Base-by-base conservation (phyloP, 192 early-diverging fungal species). In the Coemansia asiatica region DNA sequence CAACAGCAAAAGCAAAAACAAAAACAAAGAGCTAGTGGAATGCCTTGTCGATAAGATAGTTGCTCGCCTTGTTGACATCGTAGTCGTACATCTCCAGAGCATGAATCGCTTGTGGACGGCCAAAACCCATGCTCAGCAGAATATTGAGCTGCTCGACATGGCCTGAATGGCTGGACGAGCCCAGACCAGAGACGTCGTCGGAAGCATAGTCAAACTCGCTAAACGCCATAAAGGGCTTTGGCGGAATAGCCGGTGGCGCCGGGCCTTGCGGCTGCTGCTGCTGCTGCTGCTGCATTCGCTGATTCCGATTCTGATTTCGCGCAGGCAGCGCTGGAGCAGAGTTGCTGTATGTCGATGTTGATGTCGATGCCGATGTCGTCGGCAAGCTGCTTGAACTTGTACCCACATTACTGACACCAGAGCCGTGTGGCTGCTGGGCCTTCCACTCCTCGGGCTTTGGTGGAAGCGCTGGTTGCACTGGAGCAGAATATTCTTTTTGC, bases 101-200 rank as follows among this genome's bases (percentile, higher is more conserved):
- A 16, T 85, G 82, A 36, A 84, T 79, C 19, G 89, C 88, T 71
- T 90, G 89, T 5, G 84, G 70, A 21, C 79, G 77, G 8, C 85
- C 82, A 67, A 93, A 93, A 1, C 91, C 91, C 89, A 93, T 91
- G 56, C 81, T 85, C 35, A 85, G 75, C 25, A 93, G 65, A 15
- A 85, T 82, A 13, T 76, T 64, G 36, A 87, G 80, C 64, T 76
- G 82, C 60, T 77, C 75, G 1, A 80, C 78, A 64, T 80, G 78
- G 21, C 60, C 65, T 3, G 55, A 23, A 15, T 69, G 63, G 16
- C 61, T 69, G 2, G 60, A 51, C 1, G 61, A 44, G 31, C 59
- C 59, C 35, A 59, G n/a, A 7, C 47, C 68, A 25, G 61, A 56
- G 13, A 66, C 61, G 4, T 59, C 72, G 44, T 74, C 77, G 2